A percentile compares a stretch with the other conserved stretches of the same genome.
Conservation (phyloP, 331 rosid genomes). For the Cydonia oblonga region DNA sequence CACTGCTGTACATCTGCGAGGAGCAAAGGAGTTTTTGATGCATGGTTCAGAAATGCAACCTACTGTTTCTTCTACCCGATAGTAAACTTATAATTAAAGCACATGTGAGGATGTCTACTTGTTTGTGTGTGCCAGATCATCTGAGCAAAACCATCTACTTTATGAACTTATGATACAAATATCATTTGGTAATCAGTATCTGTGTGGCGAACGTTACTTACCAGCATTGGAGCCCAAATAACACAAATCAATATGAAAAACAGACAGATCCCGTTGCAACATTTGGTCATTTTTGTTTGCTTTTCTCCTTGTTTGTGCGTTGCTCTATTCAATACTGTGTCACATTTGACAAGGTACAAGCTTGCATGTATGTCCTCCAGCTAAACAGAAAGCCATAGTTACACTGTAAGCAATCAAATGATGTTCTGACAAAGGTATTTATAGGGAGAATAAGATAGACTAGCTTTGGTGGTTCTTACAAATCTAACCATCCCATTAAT, state of each 20-base stretch:
- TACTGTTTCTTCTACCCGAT: background rate
- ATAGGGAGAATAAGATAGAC: too few species aligned
- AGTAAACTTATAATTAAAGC: background rate
- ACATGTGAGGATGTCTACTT: background rate
- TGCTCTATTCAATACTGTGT: conserved; percentile 79
- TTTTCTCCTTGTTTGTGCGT: conserved; percentile 80
- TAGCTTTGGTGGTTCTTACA: too few species aligned
- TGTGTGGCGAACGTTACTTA: conserved; percentile 25
- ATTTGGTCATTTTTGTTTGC: conserved; percentile 83
- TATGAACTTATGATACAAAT: background rate
- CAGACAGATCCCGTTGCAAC: conserved; percentile 92
- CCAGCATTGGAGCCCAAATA: conserved; percentile 99
- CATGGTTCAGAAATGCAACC: background rate
- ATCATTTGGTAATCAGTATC: background rate
- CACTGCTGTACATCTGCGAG: conserved; percentile 96
- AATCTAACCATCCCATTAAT: too few species aligned
- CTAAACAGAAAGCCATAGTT: conserved; percentile 32
- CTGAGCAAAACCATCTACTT: background rate
- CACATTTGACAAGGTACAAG: conserved; percentile 97
- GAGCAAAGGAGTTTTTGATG: conserved; percentile 6
- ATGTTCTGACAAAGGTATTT: too few species aligned
- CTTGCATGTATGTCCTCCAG: conserved; percentile 98
- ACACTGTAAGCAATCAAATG: background rate
- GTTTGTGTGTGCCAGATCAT: background rate
- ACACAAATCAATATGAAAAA: conserved; percentile 80